Evolutionary conservation across 2,329 filamentous ascomycete species (phyloP).

Genomic region (Golovinomyces cichoracearum): DNA sequence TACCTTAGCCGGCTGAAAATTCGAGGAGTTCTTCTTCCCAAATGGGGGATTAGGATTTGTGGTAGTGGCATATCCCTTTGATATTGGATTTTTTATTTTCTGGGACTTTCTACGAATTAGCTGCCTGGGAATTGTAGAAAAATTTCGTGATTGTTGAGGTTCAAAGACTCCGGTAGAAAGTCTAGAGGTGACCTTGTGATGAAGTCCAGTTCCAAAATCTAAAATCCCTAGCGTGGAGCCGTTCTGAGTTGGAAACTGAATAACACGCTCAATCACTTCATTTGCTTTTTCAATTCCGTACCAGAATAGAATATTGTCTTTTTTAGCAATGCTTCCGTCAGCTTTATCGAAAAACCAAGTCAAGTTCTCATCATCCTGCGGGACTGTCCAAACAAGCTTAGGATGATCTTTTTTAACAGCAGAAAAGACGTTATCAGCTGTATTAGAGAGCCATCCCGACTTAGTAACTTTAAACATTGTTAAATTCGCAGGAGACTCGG

Average conservation of each 20-base stretch:
- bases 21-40: constrained; percentile 67
- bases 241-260: constrained; percentile 52
- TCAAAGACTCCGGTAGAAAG: constrained; percentile 22
- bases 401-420: constrained; percentile 84
- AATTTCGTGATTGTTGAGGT: constrained; percentile 37
- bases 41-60: constrained; percentile 79
- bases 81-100: not conserved
- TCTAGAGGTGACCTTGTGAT: constrained; percentile 47
- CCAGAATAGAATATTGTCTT: constrained; percentile 87
- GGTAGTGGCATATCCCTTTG: constrained; percentile 31
- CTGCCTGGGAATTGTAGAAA: constrained; percentile 30
- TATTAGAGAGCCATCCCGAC: constrained; percentile 77
- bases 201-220: constrained; percentile 66
- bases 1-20: constrained; percentile 50
- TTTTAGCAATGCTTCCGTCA: constrained; percentile 64
- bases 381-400: constrained; percentile 86
- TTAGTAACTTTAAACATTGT: constrained; percentile 85
- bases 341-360: constrained; percentile 98
- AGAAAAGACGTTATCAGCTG: constrained; percentile 83
- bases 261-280: constrained; percentile 27
- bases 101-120: not conserved
- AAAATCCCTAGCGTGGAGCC: constrained; percentile 72
- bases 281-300: constrained; percentile 53
- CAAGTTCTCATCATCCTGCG: constrained; percentile 82
- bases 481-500: constrained; percentile 49